Percentiles rank a stretch among this genome's conserved stretches.
These are phyloP conservation scores for Prunus yedoensis DNA, from an alignment of 331 rosid species.

Conservation along the genomic window DNA sequence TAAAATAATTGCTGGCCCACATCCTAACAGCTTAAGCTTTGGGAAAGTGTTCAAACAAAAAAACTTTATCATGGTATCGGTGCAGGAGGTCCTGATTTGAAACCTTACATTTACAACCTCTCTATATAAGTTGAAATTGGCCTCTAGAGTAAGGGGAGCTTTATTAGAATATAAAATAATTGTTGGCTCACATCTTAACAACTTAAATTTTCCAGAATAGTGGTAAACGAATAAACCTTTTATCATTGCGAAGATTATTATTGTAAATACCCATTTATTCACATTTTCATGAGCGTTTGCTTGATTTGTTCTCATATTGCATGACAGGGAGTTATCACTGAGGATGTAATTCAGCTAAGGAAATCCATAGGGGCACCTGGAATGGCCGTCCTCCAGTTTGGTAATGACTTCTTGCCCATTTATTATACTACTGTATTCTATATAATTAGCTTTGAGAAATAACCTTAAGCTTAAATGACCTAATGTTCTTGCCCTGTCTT, in stretches of 20 bases:
- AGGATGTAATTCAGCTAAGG: slow-evolving; percentile 86
- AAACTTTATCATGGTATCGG: background rate
- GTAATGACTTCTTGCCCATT: slow-evolving; percentile 40
- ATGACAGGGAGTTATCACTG: slow-evolving; percentile 89
- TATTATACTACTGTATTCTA: slow-evolving; percentile 11
- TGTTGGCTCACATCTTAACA: background rate
- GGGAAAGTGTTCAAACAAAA: background rate
- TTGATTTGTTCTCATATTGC: background rate
- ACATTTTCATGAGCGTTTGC: background rate
- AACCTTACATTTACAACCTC: background rate
- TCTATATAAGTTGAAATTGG: background rate
- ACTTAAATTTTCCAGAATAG: background rate
- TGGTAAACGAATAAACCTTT: background rate
- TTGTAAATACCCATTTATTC: background rate
- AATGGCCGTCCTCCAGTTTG: slow-evolving; percentile 98
- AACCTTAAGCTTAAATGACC: slow-evolving; percentile 13
- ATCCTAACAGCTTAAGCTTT: background rate
- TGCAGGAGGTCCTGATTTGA: background rate
- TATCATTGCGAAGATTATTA: background rate
- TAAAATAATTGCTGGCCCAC: background rate
- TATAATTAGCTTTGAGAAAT: slow-evolving; percentile 4
- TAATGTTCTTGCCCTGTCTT: background rate
- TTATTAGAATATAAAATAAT: background rate
- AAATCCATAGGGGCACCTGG: slow-evolving; percentile 93
- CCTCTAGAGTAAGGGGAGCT: background rate